Evolutionary conservation across 1,139 yeast genomes (phyloP).

Genomic region (Taphrina pruni): DNA sequence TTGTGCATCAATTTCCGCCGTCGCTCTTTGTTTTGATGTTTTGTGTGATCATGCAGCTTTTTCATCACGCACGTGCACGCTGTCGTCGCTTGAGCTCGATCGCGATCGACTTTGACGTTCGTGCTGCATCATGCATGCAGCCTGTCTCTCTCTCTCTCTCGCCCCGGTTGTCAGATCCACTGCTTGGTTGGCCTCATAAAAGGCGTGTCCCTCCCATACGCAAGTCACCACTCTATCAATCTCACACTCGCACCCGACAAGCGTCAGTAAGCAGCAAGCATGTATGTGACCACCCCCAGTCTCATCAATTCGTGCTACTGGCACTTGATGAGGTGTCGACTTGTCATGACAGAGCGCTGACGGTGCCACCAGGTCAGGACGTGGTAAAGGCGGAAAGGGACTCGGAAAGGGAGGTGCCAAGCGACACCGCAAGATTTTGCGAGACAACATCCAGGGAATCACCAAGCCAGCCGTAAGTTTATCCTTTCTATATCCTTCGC

Average conservation of each 20-base stretch:
- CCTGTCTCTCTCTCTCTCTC: neutral
- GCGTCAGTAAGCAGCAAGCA: neutral
- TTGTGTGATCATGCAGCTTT: neutral
- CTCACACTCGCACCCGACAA: neutral
- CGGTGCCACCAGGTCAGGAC: conserved; percentile 10
- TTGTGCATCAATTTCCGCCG: neutral
- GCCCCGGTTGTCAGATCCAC: too few species aligned
- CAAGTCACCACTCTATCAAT: neutral
- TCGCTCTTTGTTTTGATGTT: conserved; percentile 19
- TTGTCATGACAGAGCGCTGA: neutral
- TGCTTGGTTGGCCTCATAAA: neutral
- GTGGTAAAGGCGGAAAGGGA: conserved; percentile 98
- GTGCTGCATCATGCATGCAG: conserved; percentile 7
- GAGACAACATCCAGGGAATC: conserved; percentile 99
- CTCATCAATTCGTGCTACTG: too few species aligned
- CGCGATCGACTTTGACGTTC: neutral
- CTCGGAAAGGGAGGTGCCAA: conserved; percentile 86
- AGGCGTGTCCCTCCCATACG: conserved; percentile 9
- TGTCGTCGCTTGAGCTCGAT: neutral
- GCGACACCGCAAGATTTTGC: conserved; percentile 99
- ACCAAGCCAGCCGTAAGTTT: conserved; percentile 84
- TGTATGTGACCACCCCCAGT: neutral
- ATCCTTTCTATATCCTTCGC: neutral
- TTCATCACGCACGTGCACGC: conserved; percentile 16
- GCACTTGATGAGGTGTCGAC: neutral